Evolutionary conservation across 2,329 filamentous ascomycete species (phyloP).

Genomic region (Fusarium setosum): DNA sequence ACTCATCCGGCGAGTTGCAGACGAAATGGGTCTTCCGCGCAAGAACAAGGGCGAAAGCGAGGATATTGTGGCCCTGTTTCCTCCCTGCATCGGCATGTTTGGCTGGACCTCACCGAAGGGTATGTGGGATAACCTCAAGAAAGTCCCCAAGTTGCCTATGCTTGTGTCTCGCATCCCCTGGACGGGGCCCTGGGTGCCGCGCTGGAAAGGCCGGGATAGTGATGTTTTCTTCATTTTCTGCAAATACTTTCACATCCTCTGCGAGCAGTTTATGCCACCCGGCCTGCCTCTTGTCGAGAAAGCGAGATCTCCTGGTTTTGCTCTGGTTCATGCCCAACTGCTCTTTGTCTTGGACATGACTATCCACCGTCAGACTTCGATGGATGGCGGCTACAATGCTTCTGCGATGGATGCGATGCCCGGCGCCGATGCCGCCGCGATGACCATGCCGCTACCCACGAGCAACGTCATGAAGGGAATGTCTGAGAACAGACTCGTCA

Average conservation of each 20-base stretch:
- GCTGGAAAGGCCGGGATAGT: conserved; percentile 89
- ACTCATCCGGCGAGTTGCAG: conserved; percentile 76
- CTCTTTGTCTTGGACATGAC: conserved; percentile 84
- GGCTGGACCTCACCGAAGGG: conserved; percentile 65
- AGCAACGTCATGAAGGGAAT: conserved; percentile 81
- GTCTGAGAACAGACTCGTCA: conserved; percentile 88
- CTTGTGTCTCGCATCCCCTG: conserved; percentile 81
- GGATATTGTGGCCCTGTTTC: conserved; percentile 76
- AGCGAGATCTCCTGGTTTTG: conserved; percentile 78
- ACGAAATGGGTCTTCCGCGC: conserved; percentile 74
- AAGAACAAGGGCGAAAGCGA: conserved; percentile 67
- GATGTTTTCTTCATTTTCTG: conserved; percentile 93
- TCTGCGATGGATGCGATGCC: conserved; percentile 58
- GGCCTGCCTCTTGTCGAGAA: conserved; percentile 65
- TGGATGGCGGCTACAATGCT: conserved; percentile 57
- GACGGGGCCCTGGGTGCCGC: conserved; percentile 85
- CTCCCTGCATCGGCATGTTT: conserved; percentile 69
- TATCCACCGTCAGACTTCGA: conserved; percentile 77
- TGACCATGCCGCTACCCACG: conserved; percentile 71
- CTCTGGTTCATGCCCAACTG: conserved; percentile 85
- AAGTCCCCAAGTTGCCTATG: conserved; percentile 72
- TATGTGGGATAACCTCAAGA: conserved; percentile 69
- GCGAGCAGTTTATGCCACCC: conserved; percentile 76
- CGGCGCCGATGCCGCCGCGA: conserved; percentile 73
- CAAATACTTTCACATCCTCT: conserved; percentile 86